Evolutionary conservation across 345 rosid species (phyloP).

Genomic region (Kandelia obovata): DNA sequence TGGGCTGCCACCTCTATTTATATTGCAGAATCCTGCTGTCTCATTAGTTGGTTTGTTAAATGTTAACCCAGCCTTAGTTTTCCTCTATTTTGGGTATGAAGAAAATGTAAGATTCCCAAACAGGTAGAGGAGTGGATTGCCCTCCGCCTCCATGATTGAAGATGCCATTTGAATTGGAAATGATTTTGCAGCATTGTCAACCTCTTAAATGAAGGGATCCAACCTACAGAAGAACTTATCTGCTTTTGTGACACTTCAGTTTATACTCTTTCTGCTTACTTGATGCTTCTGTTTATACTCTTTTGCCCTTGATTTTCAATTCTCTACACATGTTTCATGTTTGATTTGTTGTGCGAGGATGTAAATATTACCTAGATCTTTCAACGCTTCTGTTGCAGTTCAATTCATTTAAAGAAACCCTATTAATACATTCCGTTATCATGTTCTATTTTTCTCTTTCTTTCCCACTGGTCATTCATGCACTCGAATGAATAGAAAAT

Average conservation of each 20-base stretch:
- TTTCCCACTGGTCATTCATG: not conserved
- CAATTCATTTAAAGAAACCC: not conserved
- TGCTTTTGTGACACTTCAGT: not conserved
- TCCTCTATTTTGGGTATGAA: too few relatives aligned
- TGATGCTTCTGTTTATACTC: not conserved
- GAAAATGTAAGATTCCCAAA: not conserved
- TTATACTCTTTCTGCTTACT: too few relatives aligned
- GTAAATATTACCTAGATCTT: not conserved
- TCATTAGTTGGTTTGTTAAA: not conserved
- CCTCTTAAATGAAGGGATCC: not conserved
- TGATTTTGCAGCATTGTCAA: not conserved
- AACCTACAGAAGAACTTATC: not conserved
- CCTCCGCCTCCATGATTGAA: not conserved
- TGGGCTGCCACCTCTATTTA: not conserved
- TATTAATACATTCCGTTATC: not conserved
- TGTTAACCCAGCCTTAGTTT: too few relatives aligned
- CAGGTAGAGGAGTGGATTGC: not conserved
- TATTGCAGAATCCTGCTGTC: not conserved
- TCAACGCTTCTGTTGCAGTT: not conserved
- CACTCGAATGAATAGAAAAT: not conserved
- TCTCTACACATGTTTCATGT: not conserved
- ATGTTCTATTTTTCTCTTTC: too few relatives aligned
- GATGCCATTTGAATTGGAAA: constrained; percentile 2
- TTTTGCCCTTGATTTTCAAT: not conserved
- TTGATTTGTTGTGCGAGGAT: not conserved